Evolutionary conservation across 768 basidiomycete genomes (phyloP), one percentile per base, ranked within the genome.

Genomic region (Hysterangium stoloniferum): DNA sequence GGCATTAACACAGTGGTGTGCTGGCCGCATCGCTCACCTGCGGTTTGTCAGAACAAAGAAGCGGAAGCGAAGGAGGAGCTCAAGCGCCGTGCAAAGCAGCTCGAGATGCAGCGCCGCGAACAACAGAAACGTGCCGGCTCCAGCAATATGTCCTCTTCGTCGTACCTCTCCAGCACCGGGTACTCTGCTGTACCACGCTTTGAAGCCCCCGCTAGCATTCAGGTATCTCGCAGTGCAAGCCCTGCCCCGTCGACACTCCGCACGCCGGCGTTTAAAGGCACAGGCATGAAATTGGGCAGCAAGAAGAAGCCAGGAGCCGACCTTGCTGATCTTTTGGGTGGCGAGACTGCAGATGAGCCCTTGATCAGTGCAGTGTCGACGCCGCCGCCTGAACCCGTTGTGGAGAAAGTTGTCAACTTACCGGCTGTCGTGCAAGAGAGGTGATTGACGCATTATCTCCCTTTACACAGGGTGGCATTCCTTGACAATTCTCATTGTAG

Each of bases 1-100:
- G 11, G 19, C 24, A 36, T 12, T 35, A 15, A 52, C 15, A 13
- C 38, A 46, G 15, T 5, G n/a, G 17, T 24, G 15, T 12, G 1
- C 11, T 32, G 33, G 33, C 22, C 4, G 15, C 27, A 20, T 25
- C 25, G 19, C 7, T 29, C 17, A 27, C 24, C 19, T 19, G 20
- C 6, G 25, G 17, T 48, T 29, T 29, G 15, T 37, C 57, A 94
- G 86, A 98, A 99, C 73, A 98, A 98, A 68, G 96, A 99, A 68
- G 92, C 92, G 5, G 96, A 99, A 61, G 96, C 95, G 2, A 99
- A 99, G 64, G 96, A 99, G 64, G 95, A 97, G 62, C 84, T 99
- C 62, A 98, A 98, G 66, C 82, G 96, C 34, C 85, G 95, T 27
- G 94, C 96, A 0, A 96, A 96, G 64, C 93, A 97, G 61, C 80